Base-by-base conservation (phyloP, 192 early-diverging fungal genomes). In the Chytriomyces hyalinus region DNA sequence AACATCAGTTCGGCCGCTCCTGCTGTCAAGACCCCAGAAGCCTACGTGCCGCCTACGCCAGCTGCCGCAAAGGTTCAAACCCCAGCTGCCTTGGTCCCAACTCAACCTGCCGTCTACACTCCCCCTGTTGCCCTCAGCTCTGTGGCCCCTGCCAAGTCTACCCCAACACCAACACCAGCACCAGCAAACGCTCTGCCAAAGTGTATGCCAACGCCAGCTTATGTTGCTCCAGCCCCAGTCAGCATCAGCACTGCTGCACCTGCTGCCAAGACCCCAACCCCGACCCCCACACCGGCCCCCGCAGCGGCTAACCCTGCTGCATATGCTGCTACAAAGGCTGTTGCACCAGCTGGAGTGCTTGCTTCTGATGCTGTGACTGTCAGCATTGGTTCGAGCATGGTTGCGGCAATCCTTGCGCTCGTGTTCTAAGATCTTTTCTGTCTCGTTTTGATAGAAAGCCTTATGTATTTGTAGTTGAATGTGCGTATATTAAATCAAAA, bases 11-110 rank as follows among this genome's bases (percentile, higher is more conserved):
- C 36, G 1, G 53, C 3, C 53, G 15, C 53, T 3, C 13, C 53
- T 13, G 53, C 20, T 57, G 53, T 2, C 53, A 57, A 57, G 53
- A 57, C 53, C 5, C 53, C 53, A 13, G 53, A 13, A 13, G 53
- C 53, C 5, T 57, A 57, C 53, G 53, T 57, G 53, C 15, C 53
- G 1, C 68, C 68, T 15, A 53, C 68, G 3, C 68, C 68, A 43
- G 44, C 44, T 28, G 13, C 63, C 28, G 26, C 17, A 11, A n/a
- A 65, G 11, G 20, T 28, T 26, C 24, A 26, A 26, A 11, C 63
- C 28, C 20, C 63, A 65, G 63, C 63, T 13, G 63, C 26, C 26
- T 15, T 65, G 63, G 11, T 36, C 13, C n/a, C 66, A 47, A 22
- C 45, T 5, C 20, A 57, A 13, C 1, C 53, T 3, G 15, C 53